phyloP scores from a whole-genome alignment of 345 rosid genomes.

The Salix koriyanagi region DNA sequence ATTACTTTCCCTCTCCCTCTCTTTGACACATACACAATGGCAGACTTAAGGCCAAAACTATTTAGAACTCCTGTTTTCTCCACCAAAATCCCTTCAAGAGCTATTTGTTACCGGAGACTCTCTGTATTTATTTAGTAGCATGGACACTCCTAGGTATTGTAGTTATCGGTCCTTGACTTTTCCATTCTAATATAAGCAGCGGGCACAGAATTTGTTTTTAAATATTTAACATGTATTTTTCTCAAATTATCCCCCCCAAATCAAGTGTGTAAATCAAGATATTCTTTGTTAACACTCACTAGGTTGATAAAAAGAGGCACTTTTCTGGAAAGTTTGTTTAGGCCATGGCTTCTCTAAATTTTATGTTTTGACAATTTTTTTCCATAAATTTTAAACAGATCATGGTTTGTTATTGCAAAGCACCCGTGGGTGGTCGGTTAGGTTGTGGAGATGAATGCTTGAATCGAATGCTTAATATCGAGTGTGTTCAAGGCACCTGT shows the following conservation, averaged over 20 bases:
- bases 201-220: background rate
- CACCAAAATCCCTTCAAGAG: background rate
- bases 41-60: background rate
- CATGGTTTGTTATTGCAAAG: slow-evolving; percentile 93
- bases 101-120: background rate
- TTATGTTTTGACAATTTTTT: background rate
- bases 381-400: slow-evolving; percentile 43
- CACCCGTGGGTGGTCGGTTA: slow-evolving; percentile 47
- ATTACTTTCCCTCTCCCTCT: background rate
- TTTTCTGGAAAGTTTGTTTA: background rate
- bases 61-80: background rate
- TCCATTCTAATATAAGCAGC: background rate
- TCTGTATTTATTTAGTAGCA: background rate
- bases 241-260: background rate
- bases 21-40: background rate
- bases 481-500: slow-evolving; percentile 90
- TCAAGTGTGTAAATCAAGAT: background rate
- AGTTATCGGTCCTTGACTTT: background rate
- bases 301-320: background rate
- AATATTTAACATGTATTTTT: background rate
- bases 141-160: background rate
- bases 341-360: background rate
- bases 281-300: background rate
- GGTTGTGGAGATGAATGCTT: slow-evolving; percentile 98
- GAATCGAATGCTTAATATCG: slow-evolving; percentile 95